Evolutionary conservation across 495 filamentous ascomycete species (phyloP), one percentile per base, ranked within the genome.

Genomic region (Geopyxis carbonaria): DNA sequence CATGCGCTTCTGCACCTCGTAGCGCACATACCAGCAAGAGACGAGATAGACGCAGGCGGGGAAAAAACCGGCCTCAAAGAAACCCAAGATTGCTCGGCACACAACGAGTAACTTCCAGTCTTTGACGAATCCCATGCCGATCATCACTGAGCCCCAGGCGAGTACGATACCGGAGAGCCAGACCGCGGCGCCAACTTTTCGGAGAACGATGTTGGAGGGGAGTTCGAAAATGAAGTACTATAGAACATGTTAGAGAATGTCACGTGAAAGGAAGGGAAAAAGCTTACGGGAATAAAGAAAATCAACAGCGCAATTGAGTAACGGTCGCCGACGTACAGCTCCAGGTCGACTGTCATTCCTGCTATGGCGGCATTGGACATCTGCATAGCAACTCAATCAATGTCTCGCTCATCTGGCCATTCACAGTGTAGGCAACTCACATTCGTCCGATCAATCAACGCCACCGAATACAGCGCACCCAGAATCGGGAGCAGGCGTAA

Each of bases 31-130:
- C 80, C 80, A 85, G 53, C 76, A 73, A 0, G 76, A 78, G 18
- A 82, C 66, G 46, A 81, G 76, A 47, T 81, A 84, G 2, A 75
- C 71, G 15, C 76, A 69, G 10, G 75, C 80, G 1, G 80, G 78
- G 51, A 76, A 83, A 5, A 85, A 57, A 24, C 80, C 73, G 5
- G 75, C 71, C 57, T 78, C 76, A 1, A 74, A 58, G 20, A 82
- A 59, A 5, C 80, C 80, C 3, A 84, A 59, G 30, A 76, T 75
- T 5, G 80, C 46, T 3, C 80, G 68, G 5, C 73, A 64, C n/a
- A 65, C 57, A n/a, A 80, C 56, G 2, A 87, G 57, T 1, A 74
- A 72, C 0, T 58, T 45, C 51, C 67, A 80, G 46, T 67, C 66
- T 9, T 70, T 60, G 5, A 80, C 70, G 27, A 83, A 64, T 2